Evolutionary conservation across 73 alveolate species (phyloP), one percentile per base, ranked within the genome.

Genomic region (Symbiodinium pilosum): DNA sequence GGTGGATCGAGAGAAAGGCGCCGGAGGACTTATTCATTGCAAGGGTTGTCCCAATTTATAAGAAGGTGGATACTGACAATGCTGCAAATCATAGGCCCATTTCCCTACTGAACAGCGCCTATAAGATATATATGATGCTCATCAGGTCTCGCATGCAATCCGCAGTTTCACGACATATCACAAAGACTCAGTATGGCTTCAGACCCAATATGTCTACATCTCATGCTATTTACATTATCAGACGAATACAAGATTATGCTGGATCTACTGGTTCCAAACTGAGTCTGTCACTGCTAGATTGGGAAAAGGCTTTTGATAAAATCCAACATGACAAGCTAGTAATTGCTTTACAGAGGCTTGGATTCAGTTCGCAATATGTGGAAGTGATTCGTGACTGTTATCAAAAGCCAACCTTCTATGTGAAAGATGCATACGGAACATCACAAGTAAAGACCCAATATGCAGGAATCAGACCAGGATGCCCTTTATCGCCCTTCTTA

Each of bases 231-330:
- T 87, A 36, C 28, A 36, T 86, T 14, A 51, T 59, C 42, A 87
- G 94, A 51, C 94, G 94, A 4, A 51, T 54, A 41, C 84, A 54
- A 30, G 64, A 87, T 87, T 32, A 40, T 8, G 93, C 93, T 0
- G 93, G 51, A n/a, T 34, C 30, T 24, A 9, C 26, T 6, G 94
- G 94, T 28, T 3, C 4, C 43, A 34, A 52, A 12, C 40, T 56
- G 56, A n/a, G 34, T 14, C 1, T 87, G 3, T 30, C 39, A 2
- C 21, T 87, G 32, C 40, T 87, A 38, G 94, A 87, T 56, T 87
- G 84, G 84, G 43, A 87, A 41, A 87, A 87, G 59, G 94, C 94
- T 36, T n/a, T n/a, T n/a, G n/a, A n/a, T n/a, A n/a, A n/a, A n/a
- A n/a, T n/a, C n/a, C n/a, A n/a, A n/a, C n/a, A n/a, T n/a, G n/a